A percentile compares a stretch with the other conserved stretches of the same genome.
phyloP scores from a whole-genome alignment of 192 early-diverging fungal species.

The Rhizoclosmatium sp. region DNA sequence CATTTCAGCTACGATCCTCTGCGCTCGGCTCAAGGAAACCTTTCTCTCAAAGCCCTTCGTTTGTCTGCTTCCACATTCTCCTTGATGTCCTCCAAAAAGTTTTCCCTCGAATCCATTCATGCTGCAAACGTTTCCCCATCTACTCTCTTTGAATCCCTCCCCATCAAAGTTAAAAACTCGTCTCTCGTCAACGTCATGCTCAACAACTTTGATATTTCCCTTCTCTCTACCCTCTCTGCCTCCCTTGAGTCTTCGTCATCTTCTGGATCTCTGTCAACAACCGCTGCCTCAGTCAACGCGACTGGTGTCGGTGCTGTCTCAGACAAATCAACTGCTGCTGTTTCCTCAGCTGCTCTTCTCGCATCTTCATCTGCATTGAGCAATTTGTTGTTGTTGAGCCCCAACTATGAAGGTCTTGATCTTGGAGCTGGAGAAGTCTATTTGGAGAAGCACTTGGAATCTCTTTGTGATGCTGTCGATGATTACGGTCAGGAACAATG shows the following conservation, averaged over 20 bases:
- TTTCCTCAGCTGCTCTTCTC: constrained; percentile 17
- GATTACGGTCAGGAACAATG: constrained; percentile 89
- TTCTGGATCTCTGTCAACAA: constrained; percentile 31
- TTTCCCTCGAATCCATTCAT: constrained; percentile 82
- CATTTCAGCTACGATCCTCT: constrained; percentile 76
- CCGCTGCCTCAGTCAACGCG: constrained; percentile 42
- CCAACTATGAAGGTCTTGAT: constrained; percentile 76
- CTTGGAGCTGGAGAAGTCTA: constrained; percentile 81
- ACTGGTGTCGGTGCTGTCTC: constrained; percentile 11
- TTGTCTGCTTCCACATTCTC: constrained; percentile 87
- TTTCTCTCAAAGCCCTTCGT: constrained; percentile 87
- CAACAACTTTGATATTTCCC: constrained; percentile 77
- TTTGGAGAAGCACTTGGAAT: constrained; percentile 87
- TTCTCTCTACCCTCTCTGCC: constrained; percentile 78
- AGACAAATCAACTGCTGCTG: neutral
- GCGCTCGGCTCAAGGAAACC: constrained; percentile 84
- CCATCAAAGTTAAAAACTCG: constrained; percentile 87
- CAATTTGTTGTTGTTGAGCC: constrained; percentile 11
- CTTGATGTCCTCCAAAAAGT: constrained; percentile 78
- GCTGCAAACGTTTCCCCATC: constrained; percentile 82
- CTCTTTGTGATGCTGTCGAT: constrained; percentile 83
- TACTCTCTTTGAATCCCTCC: constrained; percentile 90
- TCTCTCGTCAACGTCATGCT: constrained; percentile 81
- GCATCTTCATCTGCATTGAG: neutral
- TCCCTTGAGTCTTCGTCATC: constrained; percentile 60